Evolutionary conservation across 495 filamentous ascomycete genomes (phyloP).

Genomic region (Daldinia bambusicola): DNA sequence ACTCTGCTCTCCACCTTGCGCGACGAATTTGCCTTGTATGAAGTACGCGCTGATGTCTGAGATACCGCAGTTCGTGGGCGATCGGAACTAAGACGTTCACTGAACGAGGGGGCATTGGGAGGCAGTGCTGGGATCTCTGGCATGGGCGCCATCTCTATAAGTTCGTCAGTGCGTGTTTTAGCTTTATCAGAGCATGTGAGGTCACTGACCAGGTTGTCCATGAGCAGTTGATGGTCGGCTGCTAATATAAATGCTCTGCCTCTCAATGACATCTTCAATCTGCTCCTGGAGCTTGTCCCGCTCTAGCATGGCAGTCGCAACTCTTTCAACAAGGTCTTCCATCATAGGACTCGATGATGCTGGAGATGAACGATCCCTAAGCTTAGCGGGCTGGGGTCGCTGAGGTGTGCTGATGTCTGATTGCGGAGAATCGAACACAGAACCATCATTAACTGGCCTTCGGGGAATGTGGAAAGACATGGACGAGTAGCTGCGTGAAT

Average conservation of each 20-base stretch:
- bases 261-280: conserved; percentile 63
- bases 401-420: conserved; percentile 43
- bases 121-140: conserved; percentile 59
- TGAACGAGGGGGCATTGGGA: conserved; percentile 60
- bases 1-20: conserved; percentile 49
- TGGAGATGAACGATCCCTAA: conserved; percentile 48
- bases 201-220: conserved; percentile 42
- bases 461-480: conserved; percentile 64
- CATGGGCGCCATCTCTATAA: conserved; percentile 55
- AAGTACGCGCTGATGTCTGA: conserved; percentile 29
- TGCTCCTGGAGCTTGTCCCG: conserved; percentile 62
- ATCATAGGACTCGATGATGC: conserved; percentile 47
- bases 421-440: conserved; percentile 46
- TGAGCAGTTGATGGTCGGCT: conserved; percentile 60
- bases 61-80: conserved; percentile 52
- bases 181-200: neutral
- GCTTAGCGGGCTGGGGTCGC: conserved; percentile 43
- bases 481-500: conserved; percentile 58
- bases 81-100: conserved; percentile 58
- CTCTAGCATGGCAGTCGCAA: conserved; percentile 63
- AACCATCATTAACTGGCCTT: conserved; percentile 52
- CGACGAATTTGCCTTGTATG: conserved; percentile 45
- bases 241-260: conserved; percentile 61
- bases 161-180: conserved; percentile 28
- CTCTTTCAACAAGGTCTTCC: conserved; percentile 58